Evolutionary conservation across 257 asterid species (phyloP).

Genomic region (Nyctanthes arbortristis): DNA sequence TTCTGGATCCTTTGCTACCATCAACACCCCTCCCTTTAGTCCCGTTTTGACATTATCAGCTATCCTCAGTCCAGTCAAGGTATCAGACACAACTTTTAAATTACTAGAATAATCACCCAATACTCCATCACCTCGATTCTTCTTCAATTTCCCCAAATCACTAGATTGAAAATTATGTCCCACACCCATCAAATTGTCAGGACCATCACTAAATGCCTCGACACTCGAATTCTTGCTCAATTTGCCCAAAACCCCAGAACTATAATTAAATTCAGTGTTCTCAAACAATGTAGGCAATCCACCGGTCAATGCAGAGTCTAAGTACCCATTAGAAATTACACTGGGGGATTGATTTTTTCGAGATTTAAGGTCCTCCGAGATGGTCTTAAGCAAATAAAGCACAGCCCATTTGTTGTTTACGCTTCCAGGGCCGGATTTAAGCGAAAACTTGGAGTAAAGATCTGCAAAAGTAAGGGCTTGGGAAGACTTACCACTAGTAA

Average conservation of each 20-base stretch:
- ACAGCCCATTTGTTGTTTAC: conserved; percentile 89
- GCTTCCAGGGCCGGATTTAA: conserved; percentile 73
- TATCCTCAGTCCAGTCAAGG: conserved; percentile 38
- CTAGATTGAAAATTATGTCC: conserved; percentile 19
- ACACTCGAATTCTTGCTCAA: conserved; percentile 29
- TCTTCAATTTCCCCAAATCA: conserved; percentile 39
- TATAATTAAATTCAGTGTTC: conserved; percentile 29
- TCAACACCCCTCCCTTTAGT: conserved; percentile 73
- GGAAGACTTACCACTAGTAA: conserved; percentile 92
- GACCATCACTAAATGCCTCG: conserved; percentile 33
- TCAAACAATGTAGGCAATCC: conserved; percentile 67
- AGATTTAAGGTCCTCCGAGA: conserved; percentile 72
- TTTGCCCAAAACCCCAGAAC: conserved; percentile 33
- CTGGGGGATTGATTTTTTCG: conserved; percentile 37
- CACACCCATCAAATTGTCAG: conserved; percentile 34
- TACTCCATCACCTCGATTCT: conserved; percentile 27
- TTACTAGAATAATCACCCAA: conserved; percentile 21
- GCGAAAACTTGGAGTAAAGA: conserved; percentile 64
- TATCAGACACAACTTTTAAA: conserved; percentile 44
- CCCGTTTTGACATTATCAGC: conserved; percentile 52
- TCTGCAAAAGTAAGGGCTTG: conserved; percentile 91
- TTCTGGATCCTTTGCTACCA: conserved; percentile 79
- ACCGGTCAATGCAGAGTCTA: conserved; percentile 64
- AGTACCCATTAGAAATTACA: conserved; percentile 48
- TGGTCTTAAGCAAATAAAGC: conserved; percentile 80